Evolutionary conservation across 2,329 filamentous ascomycete species (phyloP).

Genomic region (Venturia effusa): DNA sequence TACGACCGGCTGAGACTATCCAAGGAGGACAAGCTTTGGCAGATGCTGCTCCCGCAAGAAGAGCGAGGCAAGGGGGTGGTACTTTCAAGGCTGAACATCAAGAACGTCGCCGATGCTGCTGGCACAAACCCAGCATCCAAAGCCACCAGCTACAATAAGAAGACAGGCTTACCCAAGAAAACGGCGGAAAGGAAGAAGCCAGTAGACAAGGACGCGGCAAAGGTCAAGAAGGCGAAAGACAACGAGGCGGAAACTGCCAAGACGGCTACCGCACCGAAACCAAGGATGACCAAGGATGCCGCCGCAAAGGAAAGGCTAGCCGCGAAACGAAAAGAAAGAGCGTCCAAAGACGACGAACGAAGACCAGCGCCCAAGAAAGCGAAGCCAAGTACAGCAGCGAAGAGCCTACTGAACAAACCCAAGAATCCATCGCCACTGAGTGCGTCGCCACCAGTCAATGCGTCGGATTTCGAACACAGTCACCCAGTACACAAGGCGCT

Average conservation of each 20-base stretch:
- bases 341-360: conserved; percentile 11
- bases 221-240: conserved; percentile 14
- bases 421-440: conserved; percentile 52
- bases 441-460: conserved; percentile 50
- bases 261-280: conserved; percentile 7
- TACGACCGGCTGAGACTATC: conserved; percentile 52
- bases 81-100: conserved; percentile 47
- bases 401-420: conserved; percentile 36
- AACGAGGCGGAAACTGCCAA: neutral
- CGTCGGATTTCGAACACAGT: conserved; percentile 44
- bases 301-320: conserved; percentile 1
- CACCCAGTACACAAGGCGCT: conserved; percentile 28
- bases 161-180: conserved; percentile 31
- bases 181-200: conserved; percentile 38
- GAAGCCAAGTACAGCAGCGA: conserved; percentile 17
- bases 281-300: conserved; percentile 10
- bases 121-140: conserved; percentile 7
- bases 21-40: conserved; percentile 51
- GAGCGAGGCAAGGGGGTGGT: conserved; percentile 52
- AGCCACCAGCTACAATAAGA: conserved; percentile 14
- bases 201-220: conserved; percentile 21
- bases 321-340: conserved; percentile 6
- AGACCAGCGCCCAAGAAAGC: conserved; percentile 19
- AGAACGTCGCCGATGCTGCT: conserved; percentile 16
- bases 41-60: conserved; percentile 47